A percentile compares a stretch with the other conserved stretches of the same genome.
These are phyloP conservation scores for Pyrrhoderma noxium DNA, from an alignment of 1,284 basidiomycete genomes.

Conservation along the genomic window DNA sequence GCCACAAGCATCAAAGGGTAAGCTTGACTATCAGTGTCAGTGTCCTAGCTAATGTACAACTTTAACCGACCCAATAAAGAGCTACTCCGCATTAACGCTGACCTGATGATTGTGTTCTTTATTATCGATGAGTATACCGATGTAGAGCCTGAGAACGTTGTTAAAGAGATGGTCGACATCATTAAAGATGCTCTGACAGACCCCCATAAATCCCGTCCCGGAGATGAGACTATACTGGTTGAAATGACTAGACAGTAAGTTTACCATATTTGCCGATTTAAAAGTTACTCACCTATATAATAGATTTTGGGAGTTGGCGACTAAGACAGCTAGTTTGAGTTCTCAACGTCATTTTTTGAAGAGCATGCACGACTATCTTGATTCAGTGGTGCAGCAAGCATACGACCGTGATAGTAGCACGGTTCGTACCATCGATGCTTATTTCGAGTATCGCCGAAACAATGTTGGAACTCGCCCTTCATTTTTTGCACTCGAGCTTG, in stretches of 20 bases:
- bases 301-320: constrained; percentile 49
- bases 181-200: constrained; percentile 33
- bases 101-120: constrained; percentile 37
- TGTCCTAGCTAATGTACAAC: too few species aligned
- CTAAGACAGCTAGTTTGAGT: constrained; percentile 40
- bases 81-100: too few species aligned
- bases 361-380: constrained; percentile 45
- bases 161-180: constrained; percentile 25
- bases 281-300: too few species aligned
- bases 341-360: constrained; percentile 51
- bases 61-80: too few species aligned
- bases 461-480: constrained; percentile 56
- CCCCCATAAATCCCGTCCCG: constrained; percentile 27
- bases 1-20: constrained; percentile 22
- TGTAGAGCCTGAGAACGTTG: constrained; percentile 23
- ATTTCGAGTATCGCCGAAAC: constrained; percentile 49
- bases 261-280: too few species aligned
- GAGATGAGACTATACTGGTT: constrained; percentile 27
- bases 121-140: constrained; percentile 38
- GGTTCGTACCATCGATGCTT: constrained; percentile 49
- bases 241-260: constrained; percentile 29
- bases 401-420: constrained; percentile 41
- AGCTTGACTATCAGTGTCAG: not conserved
- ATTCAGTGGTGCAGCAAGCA: constrained; percentile 46
- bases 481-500: constrained; percentile 48